Evolutionary conservation across 2,329 filamentous ascomycete species (phyloP), one percentile per base, ranked within the genome.

Genomic region (Penicillium sp.): DNA sequence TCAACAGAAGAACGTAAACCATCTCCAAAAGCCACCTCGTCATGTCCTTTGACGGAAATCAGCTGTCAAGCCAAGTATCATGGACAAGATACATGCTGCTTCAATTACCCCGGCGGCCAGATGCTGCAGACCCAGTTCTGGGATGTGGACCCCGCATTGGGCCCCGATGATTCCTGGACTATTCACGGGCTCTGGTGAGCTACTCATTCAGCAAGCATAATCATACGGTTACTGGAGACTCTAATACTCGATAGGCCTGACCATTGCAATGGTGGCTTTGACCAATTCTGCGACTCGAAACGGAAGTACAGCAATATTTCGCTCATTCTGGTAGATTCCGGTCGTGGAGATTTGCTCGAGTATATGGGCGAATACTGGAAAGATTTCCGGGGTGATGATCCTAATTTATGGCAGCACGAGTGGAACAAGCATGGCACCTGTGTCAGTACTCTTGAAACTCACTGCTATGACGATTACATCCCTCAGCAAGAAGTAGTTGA

Each of bases 391-490:
- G 81, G 80, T 39, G 64, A 79, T 28, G 76, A 82, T 48, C 74
- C 81, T 51, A 65, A 64, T 8, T 77, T 87, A 50, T 87, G 83
- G 83, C 69, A 82, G 56, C 82, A 86, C 59, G 83, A 87, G 61
- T 87, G 79, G 77, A 68, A 70, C 48, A 87, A 85, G 60, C 84
- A 88, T 57, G 84, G 84, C 12, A 80, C 77, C n/a, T 86, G 83
- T 64, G 76, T 86, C 47, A 78, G 71, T 51, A 87, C 84, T 0
- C 70, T 87, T 7, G 70, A 80, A 31, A 75, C 82, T 0, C 61
- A 64, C 12, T 88, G 84, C 68, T 88, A 85, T 64, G 62, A 65
- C 3, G 54, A 63, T n/a, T 82, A 84, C 58, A 62, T 70, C 38
- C 61, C 73, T 0, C 75, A 74, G 8, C 71, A 82, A 43, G 84